These are phyloP conservation scores for Udeniomyces megalosporus DNA, from an alignment of 768 basidiomycete species.

Conservation along the genomic window DNA sequence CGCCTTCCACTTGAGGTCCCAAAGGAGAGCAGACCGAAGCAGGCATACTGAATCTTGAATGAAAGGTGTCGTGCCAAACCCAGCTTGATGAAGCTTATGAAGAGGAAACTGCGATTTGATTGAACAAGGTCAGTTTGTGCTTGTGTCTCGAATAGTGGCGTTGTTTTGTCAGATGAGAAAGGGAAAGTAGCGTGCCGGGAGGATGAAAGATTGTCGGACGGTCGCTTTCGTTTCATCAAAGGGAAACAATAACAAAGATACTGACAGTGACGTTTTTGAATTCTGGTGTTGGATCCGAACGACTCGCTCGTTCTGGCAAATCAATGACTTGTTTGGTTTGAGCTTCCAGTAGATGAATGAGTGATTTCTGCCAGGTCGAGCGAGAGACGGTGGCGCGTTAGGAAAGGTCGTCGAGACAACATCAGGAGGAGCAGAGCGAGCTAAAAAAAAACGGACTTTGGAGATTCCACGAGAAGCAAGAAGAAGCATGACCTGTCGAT, in stretches of 20 bases:
- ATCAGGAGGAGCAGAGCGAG: neutral
- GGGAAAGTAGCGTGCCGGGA: neutral
- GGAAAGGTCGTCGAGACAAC: neutral
- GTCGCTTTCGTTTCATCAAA: neutral
- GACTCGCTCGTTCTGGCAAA: too few relatives aligned
- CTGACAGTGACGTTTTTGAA: too few relatives aligned
- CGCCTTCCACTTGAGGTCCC: constrained; percentile 8
- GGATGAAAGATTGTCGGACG: neutral
- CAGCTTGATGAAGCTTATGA: neutral
- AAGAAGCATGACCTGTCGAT: constrained; percentile 8
- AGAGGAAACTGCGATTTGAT: constrained; percentile 5
- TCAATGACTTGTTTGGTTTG: too few relatives aligned
- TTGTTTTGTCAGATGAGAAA: neutral
- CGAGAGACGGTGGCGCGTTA: neutral
- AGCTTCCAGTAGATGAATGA: too few relatives aligned
- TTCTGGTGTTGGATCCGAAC: too few relatives aligned
- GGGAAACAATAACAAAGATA: too few relatives aligned
- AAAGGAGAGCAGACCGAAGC: neutral
- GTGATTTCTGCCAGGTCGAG: too few relatives aligned
- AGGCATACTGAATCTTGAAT: constrained; percentile 1
- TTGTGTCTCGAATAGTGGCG: too few relatives aligned
- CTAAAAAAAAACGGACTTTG: neutral
- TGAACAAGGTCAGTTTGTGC: too few relatives aligned
- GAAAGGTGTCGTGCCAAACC: neutral
- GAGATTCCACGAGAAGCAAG: neutral